Evolutionary conservation across 2,329 filamentous ascomycete genomes (phyloP), one percentile per base, ranked within the genome.

Genomic region (Cladobotryum mycophilum): DNA sequence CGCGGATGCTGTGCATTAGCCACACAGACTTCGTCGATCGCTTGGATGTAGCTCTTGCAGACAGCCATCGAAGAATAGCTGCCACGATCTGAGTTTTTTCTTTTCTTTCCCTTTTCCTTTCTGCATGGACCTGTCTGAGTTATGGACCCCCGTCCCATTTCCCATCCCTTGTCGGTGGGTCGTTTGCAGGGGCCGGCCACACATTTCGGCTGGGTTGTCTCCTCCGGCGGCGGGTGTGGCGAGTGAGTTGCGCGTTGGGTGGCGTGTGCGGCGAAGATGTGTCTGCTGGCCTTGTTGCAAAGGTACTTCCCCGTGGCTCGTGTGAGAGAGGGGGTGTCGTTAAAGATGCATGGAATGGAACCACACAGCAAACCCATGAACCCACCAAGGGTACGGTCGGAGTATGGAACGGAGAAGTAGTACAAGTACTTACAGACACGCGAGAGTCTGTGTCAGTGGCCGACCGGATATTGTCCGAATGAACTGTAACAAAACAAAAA

Each of bases 241-340:
- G 48, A 49, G 48, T 50, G 42, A 50, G 36, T 41, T 50, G 48
- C 48, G 48, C 35, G 42, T 50, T 37, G 41, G 35, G n/a, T 34
- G 18, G 41, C 40, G 20, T 20, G 15, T 22, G 18, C 15, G 6
- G 18, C 13, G 6, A 20, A 15, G 15, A 6, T 5, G 17, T n/a
- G 18, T 48, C 30, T 30, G 20, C n/a, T n/a, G 33, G 47, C 30
- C 33, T 14, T 37, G 33, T 49, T 45, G 41, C 18, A 45, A 22
- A 49, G 35, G 48, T 44, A 41, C 42, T 25, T 48, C 5, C 5
- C 34, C 41, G 47, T 41, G 42, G 41, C 48, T 50, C n/a, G 48
- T 45, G 41, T 45, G 25, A 3, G 38, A 36, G 5, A 20, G 48
- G 48, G 48, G 15, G 48, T 50, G 48, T 40, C 48, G 20, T n/a